Conservation (phyloP, 805 yeast genomes). For the Candida schatavii region DNA sequence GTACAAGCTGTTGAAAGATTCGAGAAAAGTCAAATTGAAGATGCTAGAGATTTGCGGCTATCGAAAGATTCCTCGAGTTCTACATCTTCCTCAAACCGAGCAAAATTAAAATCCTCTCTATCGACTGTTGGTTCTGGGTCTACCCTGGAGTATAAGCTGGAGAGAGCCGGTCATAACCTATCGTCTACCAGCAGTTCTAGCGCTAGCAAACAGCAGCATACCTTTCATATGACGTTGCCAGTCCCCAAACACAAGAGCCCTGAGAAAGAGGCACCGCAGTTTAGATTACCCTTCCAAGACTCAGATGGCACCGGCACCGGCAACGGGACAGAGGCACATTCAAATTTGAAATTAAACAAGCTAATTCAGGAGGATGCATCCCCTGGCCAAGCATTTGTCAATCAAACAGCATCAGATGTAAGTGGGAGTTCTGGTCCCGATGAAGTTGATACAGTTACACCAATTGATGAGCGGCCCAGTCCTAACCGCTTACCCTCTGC, state of each 20-base stretch:
- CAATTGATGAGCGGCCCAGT: conserved; percentile 2
- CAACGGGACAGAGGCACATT: background rate
- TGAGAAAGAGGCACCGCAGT: conserved; percentile 49
- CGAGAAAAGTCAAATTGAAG: conserved; percentile 22
- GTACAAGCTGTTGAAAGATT: conserved; percentile 51
- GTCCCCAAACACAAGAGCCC: conserved; percentile 17
- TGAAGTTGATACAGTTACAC: background rate
- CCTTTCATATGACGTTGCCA: conserved; percentile 20
- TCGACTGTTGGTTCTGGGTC: background rate
- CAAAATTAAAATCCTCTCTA: conserved; percentile 9
- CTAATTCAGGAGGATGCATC: background rate
- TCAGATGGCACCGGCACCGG: conserved; percentile 1
- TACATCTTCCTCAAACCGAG: background rate
- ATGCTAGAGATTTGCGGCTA: conserved; percentile 3
- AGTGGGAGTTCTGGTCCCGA: background rate
- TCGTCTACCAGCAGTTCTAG: background rate
- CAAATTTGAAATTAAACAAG: background rate
- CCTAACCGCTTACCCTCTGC: conserved; percentile 12
- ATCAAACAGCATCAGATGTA: conserved; percentile 1
- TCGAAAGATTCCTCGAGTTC: conserved; percentile 7
- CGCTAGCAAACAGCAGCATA: conserved; percentile 1
- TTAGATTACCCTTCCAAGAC: conserved; percentile 72
- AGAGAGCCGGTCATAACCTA: too few species aligned
- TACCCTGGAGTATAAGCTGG: background rate
- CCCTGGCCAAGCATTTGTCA: background rate